Percentiles rank a stretch among this genome's conserved stretches.
These are phyloP conservation scores for Rosa persica DNA, from an alignment of 306 rosid species.

Conservation along the genomic window DNA sequence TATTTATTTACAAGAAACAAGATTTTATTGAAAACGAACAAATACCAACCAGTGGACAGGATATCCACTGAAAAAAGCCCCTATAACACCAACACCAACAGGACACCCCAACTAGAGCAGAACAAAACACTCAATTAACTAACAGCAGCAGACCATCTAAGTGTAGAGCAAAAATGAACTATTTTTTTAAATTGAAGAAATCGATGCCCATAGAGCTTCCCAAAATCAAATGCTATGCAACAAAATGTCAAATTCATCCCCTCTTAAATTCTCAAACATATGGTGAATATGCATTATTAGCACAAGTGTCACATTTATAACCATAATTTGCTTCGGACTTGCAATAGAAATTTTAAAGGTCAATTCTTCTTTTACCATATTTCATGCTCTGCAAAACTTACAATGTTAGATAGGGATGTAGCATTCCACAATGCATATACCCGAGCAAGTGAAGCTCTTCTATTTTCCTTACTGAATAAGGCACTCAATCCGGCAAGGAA, in stretches of 20 bases:
- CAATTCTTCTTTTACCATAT: slow-evolving; percentile 11
- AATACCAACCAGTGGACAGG: background rate
- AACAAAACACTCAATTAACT: background rate
- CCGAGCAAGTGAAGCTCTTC: slow-evolving; percentile 88
- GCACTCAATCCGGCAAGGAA: slow-evolving; percentile 99
- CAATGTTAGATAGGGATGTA: slow-evolving; percentile 80
- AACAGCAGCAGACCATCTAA: background rate
- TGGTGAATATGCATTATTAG: slow-evolving; percentile 3
- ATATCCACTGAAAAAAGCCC: background rate
- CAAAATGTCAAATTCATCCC: background rate
- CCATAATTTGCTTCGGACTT: slow-evolving; percentile 18
- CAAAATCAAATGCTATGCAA: background rate
- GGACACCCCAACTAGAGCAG: background rate
- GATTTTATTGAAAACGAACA: background rate
- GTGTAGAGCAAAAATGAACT: background rate
- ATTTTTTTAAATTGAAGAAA: background rate
- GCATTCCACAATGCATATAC: slow-evolving; percentile 97
- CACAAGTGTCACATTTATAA: background rate
- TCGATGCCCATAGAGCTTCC: background rate
- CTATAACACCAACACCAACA: background rate
- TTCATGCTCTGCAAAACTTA: slow-evolving; percentile 49
- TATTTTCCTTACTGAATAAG: slow-evolving; percentile 86
- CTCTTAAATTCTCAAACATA: background rate
- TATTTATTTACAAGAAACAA: background rate
- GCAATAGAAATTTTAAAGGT: slow-evolving; percentile 10